Conservation (phyloP, 495 filamentous ascomycete genomes). For the Hamigera avellanea region DNA sequence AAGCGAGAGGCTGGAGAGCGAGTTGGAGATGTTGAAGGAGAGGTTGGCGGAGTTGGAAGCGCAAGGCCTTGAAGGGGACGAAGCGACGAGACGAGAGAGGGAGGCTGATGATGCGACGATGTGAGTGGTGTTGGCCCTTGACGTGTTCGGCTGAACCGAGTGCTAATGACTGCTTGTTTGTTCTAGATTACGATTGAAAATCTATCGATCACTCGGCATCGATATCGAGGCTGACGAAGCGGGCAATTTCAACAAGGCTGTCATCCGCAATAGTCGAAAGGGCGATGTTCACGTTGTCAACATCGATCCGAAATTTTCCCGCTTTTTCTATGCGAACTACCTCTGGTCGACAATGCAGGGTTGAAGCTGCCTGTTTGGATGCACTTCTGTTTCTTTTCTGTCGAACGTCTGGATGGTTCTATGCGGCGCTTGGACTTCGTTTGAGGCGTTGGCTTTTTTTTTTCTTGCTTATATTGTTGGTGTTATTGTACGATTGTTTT, state of each 20-base stretch:
- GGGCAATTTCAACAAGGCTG: constrained; percentile 73
- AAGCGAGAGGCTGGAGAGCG: constrained; percentile 71
- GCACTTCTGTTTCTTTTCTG: neutral
- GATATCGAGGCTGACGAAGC: constrained; percentile 74
- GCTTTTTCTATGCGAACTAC: constrained; percentile 89
- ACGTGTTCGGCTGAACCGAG: neutral
- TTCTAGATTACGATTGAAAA: constrained; percentile 65
- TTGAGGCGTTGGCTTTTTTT: too few relatives aligned
- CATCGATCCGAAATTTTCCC: constrained; percentile 82
- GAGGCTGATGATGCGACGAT: constrained; percentile 49
- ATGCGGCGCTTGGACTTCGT: neutral
- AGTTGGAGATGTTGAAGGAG: constrained; percentile 65
- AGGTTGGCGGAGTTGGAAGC: constrained; percentile 71
- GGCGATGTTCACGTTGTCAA: constrained; percentile 94
- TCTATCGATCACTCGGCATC: constrained; percentile 83
- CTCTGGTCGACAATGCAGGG: constrained; percentile 81
- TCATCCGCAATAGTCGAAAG: constrained; percentile 76
- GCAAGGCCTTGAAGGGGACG: constrained; percentile 58
- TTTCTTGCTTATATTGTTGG: too few relatives aligned
- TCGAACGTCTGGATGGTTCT: neutral
- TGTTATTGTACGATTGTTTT: too few relatives aligned
- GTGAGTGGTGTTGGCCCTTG: constrained; percentile 24
- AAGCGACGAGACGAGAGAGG: constrained; percentile 43
- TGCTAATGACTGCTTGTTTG: neutral
- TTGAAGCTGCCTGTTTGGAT: constrained; percentile 7